Evolutionary conservation across 2,329 filamentous ascomycete species (phyloP).

Genomic region (Emmonsiellopsis sp.): DNA sequence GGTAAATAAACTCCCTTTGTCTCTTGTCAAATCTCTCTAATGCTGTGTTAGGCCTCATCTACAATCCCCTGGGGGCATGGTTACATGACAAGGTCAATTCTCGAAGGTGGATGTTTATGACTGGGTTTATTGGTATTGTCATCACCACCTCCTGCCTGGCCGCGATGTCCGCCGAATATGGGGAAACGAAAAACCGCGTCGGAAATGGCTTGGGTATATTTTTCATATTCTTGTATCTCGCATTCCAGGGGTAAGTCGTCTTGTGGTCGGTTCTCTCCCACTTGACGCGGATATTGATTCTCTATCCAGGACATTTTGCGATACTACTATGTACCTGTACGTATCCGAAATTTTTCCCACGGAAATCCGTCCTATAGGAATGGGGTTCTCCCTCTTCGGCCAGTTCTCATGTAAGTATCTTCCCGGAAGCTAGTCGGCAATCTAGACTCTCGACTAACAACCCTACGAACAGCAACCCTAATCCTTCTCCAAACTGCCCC

Average conservation of each 20-base stretch:
- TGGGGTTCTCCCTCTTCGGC: constrained; percentile 44
- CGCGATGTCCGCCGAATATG: constrained; percentile 29
- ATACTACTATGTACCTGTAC: constrained; percentile 41
- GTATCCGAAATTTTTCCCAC: constrained; percentile 41
- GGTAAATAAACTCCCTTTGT: constrained; percentile 19
- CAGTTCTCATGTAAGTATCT: constrained; percentile 34
- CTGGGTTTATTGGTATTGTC: constrained; percentile 33
- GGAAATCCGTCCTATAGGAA: constrained; percentile 43
- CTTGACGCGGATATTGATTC: constrained; percentile 5
- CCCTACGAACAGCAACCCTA: constrained; percentile 29
- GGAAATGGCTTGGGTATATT: constrained; percentile 35
- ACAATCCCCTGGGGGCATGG: constrained; percentile 29
- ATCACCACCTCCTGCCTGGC: constrained; percentile 32
- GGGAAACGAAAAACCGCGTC: constrained; percentile 31
- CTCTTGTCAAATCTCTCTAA: constrained; percentile 7
- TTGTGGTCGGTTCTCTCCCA: neutral
- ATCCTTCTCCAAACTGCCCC: constrained; percentile 42
- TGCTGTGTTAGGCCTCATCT: constrained; percentile 28
- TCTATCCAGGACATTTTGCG: constrained; percentile 31
- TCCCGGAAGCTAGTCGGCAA: neutral
- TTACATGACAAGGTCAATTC: constrained; percentile 29
- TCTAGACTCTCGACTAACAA: constrained; percentile 4
- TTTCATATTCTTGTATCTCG: constrained; percentile 39
- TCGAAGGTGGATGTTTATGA: constrained; percentile 34
- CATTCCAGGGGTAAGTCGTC: constrained; percentile 37